Evolutionary conservation across 805 yeast genomes (phyloP), one percentile per base, ranked within the genome.

Genomic region (Yamadazyma paraphyllophila): DNA sequence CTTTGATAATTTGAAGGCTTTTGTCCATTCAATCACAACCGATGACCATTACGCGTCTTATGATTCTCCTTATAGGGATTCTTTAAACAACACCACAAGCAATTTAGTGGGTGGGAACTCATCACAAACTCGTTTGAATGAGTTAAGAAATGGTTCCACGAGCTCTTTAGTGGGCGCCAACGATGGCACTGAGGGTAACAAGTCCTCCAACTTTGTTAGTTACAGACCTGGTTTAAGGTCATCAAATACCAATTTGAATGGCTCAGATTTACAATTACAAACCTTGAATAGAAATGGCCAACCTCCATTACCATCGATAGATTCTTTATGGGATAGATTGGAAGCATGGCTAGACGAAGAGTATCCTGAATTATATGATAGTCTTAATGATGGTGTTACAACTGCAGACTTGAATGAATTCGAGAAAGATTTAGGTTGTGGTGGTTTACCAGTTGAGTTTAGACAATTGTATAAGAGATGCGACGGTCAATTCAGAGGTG

Each of bases 1-100:
- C 24, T 49, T 69, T 42, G 72, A 69, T 50, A 62, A 65, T 39
- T 45, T 69, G n/a, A 69, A 69, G 51, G 57, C 71, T 5, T 69
- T 69, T 48, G 57, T 65, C 35, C 73, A 79, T 55, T 76, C 81
- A 24, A 70, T 79, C 34, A 78, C 83, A 7, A 79, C 84, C 3
- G 76, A 73, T 7, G 84, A 79, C 52, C 83, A 79, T 56, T 79
- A 79, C 56, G 84, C 84, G 16, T 72, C 77, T 34, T 79, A 74
- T 48, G 80, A 73, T 10, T 66, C 67, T 13, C 65, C 69, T 2
- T 62, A 61, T 43, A 59, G 55, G 41, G 57, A 59, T 43, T 54
- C 64, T 8, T 55, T 55, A 16, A 57, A 49, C 14, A 50, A 48
- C 30, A 36, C 32, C 20, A 47, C 44, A 36, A 15, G 24, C 32